A percentile compares a stretch with the other conserved stretches of the same genome.
Conservation (phyloP, 495 filamentous ascomycete genomes). For the Aspergillus kassunensis region DNA sequence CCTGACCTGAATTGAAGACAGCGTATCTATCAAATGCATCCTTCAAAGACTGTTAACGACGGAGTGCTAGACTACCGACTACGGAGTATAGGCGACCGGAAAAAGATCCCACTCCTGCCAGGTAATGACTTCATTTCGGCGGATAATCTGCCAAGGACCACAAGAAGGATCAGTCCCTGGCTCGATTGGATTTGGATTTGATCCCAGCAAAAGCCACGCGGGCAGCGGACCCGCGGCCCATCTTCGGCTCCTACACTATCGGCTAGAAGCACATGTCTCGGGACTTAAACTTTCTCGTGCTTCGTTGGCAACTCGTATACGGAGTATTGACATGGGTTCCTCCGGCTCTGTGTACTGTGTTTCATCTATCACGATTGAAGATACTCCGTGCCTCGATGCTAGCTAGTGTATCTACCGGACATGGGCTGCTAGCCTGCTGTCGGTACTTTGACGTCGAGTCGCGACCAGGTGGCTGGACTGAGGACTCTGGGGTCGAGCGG, state of each 20-base stretch:
- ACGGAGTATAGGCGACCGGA: conserved; percentile 1
- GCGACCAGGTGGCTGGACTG: not conserved
- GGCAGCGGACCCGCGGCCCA: conserved; percentile 4
- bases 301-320: not conserved
- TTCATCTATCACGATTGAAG: conserved; percentile 1
- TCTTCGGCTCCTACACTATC: not conserved
- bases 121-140: too few relatives aligned
- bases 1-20: too few relatives aligned
- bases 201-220: conserved; percentile 13
- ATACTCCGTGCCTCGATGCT: too few relatives aligned
- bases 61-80: too few relatives aligned
- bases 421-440: not conserved
- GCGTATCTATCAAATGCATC: too few relatives aligned
- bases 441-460: not conserved
- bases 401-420: not conserved
- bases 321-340: not conserved
- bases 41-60: too few relatives aligned
- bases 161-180: conserved; percentile 6
- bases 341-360: conserved; percentile 5
- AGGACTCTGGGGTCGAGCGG: not conserved
- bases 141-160: too few relatives aligned
- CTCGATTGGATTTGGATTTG: conserved; percentile 9
- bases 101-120: not conserved
- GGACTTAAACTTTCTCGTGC: conserved; percentile 6
- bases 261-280: conserved; percentile 11